These are phyloP conservation scores for Penicillium flavigenum DNA, from an alignment of 495 filamentous ascomycete species.

Conservation along the genomic window DNA sequence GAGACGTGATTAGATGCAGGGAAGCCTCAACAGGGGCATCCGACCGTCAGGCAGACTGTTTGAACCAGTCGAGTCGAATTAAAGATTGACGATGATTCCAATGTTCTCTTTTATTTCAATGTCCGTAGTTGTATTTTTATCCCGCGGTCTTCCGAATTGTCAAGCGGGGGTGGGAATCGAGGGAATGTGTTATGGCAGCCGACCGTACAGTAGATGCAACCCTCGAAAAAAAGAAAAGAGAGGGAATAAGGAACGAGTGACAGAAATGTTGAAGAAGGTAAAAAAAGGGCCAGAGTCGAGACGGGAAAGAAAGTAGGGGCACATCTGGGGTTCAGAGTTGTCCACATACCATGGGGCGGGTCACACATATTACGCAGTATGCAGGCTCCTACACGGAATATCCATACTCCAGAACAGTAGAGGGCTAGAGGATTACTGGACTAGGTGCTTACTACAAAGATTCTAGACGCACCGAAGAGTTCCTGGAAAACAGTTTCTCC, in stretches of 20 bases:
- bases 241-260: slow-evolving; percentile 5
- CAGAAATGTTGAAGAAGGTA: slow-evolving; percentile 11
- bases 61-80: slow-evolving; percentile 14
- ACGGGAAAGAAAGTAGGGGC: slow-evolving; percentile 5
- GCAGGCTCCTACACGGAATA: neutral
- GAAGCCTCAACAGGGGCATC: slow-evolving; percentile 11
- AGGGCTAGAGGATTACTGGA: too few species aligned
- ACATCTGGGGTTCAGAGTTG: slow-evolving; percentile 14
- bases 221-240: neutral
- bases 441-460: neutral
- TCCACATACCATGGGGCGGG: slow-evolving; percentile 16
- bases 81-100: neutral
- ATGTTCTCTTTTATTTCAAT: neutral
- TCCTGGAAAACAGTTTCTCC: neutral
- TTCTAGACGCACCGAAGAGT: slow-evolving; percentile 2
- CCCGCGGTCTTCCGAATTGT: slow-evolving; percentile 1
- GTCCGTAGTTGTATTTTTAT: neutral
- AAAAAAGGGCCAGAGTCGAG: neutral
- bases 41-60: slow-evolving; percentile 7
- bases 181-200: slow-evolving; percentile 2
- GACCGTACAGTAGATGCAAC: slow-evolving; percentile 8
- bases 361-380: slow-evolving; percentile 3
- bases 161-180: neutral
- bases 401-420: neutral
- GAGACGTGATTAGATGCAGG: slow-evolving; percentile 5